A percentile compares a stretch with the other conserved stretches of the same genome.
Evolutionary conservation across 1,284 basidiomycete species (phyloP).

Genomic region (Fistulinella cinereoalba): DNA sequence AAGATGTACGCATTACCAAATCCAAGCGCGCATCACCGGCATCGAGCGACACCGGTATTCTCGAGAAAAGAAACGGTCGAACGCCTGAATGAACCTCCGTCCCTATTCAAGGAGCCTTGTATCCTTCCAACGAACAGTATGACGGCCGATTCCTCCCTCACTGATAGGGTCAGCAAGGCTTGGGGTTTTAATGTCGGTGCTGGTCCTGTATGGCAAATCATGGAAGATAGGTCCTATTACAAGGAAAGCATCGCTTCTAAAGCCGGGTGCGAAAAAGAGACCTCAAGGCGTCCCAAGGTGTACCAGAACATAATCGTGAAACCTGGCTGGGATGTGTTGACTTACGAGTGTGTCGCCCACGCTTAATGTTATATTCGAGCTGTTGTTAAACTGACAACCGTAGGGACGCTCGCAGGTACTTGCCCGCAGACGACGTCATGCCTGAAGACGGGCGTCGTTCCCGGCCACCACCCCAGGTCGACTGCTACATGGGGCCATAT

Average conservation of each 20-base stretch:
- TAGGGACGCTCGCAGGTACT: slow-evolving; percentile 56
- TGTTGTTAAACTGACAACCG: slow-evolving; percentile 4
- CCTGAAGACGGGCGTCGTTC: slow-evolving; percentile 49
- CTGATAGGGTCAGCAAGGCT: slow-evolving; percentile 48
- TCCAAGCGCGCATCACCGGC: slow-evolving; percentile 63
- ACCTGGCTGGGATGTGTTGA: slow-evolving; percentile 46
- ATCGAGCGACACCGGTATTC: slow-evolving; percentile 60
- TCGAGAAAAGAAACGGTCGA: slow-evolving; percentile 50
- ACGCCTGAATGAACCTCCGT: slow-evolving; percentile 49
- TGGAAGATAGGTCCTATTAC: slow-evolving; percentile 74
- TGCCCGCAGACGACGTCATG: slow-evolving; percentile 49
- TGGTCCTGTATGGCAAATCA: slow-evolving; percentile 70
- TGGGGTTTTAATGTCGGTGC: slow-evolving; percentile 70
- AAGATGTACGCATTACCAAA: slow-evolving; percentile 55
- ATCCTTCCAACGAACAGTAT: slow-evolving; percentile 37
- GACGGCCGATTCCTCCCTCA: slow-evolving; percentile 30
- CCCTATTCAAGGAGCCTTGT: slow-evolving; percentile 29
- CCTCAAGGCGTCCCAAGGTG: slow-evolving; percentile 54
- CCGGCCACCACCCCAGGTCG: slow-evolving; percentile 49
- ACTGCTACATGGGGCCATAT: slow-evolving; percentile 63
- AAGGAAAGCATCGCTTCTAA: slow-evolving; percentile 51
- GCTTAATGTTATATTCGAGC: slow-evolving; percentile 1
- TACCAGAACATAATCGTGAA: slow-evolving; percentile 45
- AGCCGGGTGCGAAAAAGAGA: slow-evolving; percentile 41
- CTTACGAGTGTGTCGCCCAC: slow-evolving; percentile 44